Base-by-base conservation (phyloP, 2,329 filamentous ascomycete genomes). In the Aspergillus caelatus region DNA sequence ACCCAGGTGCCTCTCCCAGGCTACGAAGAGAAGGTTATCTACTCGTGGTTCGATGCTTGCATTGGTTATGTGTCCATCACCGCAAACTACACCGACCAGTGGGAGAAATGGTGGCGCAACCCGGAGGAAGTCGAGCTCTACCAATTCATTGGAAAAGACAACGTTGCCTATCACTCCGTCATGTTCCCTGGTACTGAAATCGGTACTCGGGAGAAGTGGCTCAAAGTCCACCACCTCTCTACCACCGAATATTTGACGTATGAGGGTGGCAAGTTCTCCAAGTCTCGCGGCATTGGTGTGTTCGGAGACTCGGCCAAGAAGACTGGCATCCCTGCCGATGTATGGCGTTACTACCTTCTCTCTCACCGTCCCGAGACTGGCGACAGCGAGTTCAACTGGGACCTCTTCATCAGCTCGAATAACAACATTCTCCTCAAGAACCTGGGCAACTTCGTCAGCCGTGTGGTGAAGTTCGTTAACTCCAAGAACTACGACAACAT, bases 51-150 rank as follows among this genome's bases (percentile, higher is more conserved):
- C 75, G 92, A 96, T 76, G 92, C 92, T 60, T 95, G 92, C 78
- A 95, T 97, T 73, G 94, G 94, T 23, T 97, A 97, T 76, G 89
- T 93, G n/a, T 96, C 93, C 1, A 97, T 97, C 70, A 97, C 94
- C 1, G 92, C 92, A 67, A 93, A 88, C 71, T 96, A 96, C 78
- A 97, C 93, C 6, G 85, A 89, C 52, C 72, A 96, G 66, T 97
- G 94, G 94, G 89, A 96, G 81, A 86, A 92, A 74, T 97, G 94
- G 94, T 97, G 94, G 94, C 89, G 91, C 74, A 91, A 96, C 77
- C 92, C 93, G 0, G 90, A 96, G 52, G 85, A 96, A 39, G 93
- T 97, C 55, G 87, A 90, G 74, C 86, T 97, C 14, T 97, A 95
- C 78, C 94, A 97, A 81, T 96, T 97, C 84, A 92, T 97, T 88